Evolutionary conservation across 2,329 filamentous ascomycete species (phyloP).

Genomic region (Fusarium fracticaudum): DNA sequence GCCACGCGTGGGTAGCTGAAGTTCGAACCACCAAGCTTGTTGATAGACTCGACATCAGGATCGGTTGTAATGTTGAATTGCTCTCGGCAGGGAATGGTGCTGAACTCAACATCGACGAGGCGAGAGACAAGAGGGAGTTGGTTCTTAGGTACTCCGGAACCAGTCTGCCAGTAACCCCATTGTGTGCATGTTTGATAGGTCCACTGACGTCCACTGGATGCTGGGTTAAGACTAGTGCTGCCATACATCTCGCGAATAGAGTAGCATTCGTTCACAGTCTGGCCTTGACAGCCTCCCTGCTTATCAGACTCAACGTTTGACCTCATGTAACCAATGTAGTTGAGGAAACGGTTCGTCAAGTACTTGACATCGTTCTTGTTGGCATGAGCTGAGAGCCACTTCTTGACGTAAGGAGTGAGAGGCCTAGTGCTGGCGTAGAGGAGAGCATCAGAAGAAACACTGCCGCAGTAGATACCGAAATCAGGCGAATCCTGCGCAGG

Average conservation of each 20-base stretch:
- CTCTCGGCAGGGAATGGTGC: constrained; percentile 68
- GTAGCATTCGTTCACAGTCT: constrained; percentile 45
- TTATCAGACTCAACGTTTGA: constrained; percentile 44
- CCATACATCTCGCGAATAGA: constrained; percentile 39
- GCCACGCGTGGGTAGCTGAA: constrained; percentile 81
- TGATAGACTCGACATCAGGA: constrained; percentile 73
- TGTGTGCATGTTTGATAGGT: constrained; percentile 65
- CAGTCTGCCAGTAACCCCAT: constrained; percentile 84
- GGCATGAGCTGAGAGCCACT: constrained; percentile 54
- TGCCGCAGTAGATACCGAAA: constrained; percentile 60
- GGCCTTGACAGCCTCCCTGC: constrained; percentile 34
- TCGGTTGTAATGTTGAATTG: constrained; percentile 75
- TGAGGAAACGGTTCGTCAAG: constrained; percentile 58
- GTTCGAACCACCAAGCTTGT: constrained; percentile 78
- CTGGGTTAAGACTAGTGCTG: constrained; percentile 33
- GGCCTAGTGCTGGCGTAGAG: constrained; percentile 55
- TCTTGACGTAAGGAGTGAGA: constrained; percentile 48
- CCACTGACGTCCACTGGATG: constrained; percentile 53
- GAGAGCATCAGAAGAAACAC: constrained; percentile 53
- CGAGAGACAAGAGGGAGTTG: constrained; percentile 78
- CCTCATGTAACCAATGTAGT: constrained; percentile 60
- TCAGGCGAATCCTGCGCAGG: constrained; percentile 53
- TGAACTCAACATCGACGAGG: constrained; percentile 70
- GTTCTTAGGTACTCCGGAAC: constrained; percentile 71
- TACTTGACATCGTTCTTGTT: constrained; percentile 50